Base-by-base conservation (phyloP, 1,284 basidiomycete species). In the Caloboletus inedulis region DNA sequence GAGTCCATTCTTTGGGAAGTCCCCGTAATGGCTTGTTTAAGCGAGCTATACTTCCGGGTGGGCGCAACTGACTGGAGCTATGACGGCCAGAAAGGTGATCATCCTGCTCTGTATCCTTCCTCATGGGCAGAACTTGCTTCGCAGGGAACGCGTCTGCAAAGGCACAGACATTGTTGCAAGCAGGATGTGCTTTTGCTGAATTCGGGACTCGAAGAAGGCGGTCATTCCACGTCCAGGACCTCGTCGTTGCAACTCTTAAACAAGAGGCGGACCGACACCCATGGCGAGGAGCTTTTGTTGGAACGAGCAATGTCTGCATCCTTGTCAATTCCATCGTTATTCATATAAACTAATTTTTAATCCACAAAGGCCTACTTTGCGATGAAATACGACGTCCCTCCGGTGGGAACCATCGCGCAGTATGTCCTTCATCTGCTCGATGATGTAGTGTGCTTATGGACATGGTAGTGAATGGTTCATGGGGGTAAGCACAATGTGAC, bases 1-100 rank as follows among this genome's bases (percentile, higher is more conserved):
- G 93, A 98, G 58, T 85, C 91, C 7, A 98, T 99, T 54, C 73
- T 98, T 18, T 99, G 97, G 85, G 96, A 99, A 72, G 94, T 98
- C 0, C 94, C 93, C 2, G 76, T 98, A 43, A 94, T 98, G 91
- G 85, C 92, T 9, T 87, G 87, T 60, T 74, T 94, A 43, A 91
- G 91, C 71, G 84, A 93, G 72, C 80, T 80, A 25, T 89, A 88
- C 70, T 93, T 90, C 66, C 71, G 65, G 19, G 76, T 79, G 13
- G 85, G 85, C 19, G 84, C 86, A 61, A 87, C 76, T 1, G 85
- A 93, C 61, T 99, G 96, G 97, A 80, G 73, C 51, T 83, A 93
- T 56, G 82, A 89, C 9, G 85, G 85, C 0, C 93, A 97, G 72
- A 77, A 81, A 71, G 87, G 89, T 87, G 53, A 57, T 70, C 54